Percentiles rank a stretch among this genome's conserved stretches.
phyloP scores from a whole-genome alignment of 345 rosid species.

The Bruguiera gymnorhiza region DNA sequence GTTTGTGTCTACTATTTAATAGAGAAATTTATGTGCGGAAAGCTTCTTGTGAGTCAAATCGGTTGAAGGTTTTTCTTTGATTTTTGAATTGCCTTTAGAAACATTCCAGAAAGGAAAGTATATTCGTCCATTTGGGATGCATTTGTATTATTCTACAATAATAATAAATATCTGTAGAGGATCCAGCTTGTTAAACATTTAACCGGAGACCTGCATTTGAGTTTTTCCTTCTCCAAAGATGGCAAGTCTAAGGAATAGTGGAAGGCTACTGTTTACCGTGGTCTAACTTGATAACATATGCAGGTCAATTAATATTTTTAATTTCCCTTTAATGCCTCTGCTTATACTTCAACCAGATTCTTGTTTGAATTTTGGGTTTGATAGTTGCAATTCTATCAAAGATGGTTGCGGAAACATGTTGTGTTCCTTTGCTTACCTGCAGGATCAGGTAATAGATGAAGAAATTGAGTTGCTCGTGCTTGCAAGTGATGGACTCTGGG shows the following conservation, averaged over 20 bases:
- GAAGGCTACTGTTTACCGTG: background rate
- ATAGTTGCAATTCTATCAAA: too few relatives aligned
- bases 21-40: too few relatives aligned
- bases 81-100: background rate
- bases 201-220: background rate
- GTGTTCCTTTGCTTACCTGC: conserved; percentile 9
- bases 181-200: too few relatives aligned
- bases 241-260: background rate
- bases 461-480: conserved; percentile 83
- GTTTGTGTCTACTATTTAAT: too few relatives aligned
- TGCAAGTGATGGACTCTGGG: conserved; percentile 98
- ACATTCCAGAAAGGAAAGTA: background rate
- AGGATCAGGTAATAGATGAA: conserved; percentile 75
- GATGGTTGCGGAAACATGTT: background rate
- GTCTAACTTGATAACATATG: too few relatives aligned
- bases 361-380: background rate
- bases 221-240: background rate
- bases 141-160: background rate
- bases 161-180: background rate
- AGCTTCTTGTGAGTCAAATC: too few relatives aligned
- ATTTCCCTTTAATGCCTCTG: background rate
- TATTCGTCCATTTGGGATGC: background rate
- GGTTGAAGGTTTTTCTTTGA: too few relatives aligned
- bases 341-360: background rate
- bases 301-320: too few relatives aligned